Evolutionary conservation across 2,329 filamentous ascomycete genomes (phyloP), one percentile per base, ranked within the genome.

Genomic region (Penicillium sp.): DNA sequence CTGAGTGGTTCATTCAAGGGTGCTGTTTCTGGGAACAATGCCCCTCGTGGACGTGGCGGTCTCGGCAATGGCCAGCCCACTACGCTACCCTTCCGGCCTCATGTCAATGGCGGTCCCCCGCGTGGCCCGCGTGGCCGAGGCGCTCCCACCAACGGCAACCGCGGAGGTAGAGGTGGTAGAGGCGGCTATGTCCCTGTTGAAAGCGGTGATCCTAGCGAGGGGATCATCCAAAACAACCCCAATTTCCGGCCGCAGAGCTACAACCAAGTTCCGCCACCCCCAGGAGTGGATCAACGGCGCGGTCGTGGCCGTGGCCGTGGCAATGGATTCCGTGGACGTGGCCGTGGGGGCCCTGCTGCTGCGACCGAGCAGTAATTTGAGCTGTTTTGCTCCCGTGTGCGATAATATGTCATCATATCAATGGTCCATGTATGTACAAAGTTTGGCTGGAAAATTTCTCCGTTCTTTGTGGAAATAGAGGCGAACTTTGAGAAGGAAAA

Each of bases 1-100:
- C 75, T 88, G 29, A 77, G 76, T 55, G 83, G 84, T 19, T 84
- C 83, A 19, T 88, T 82, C 75, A 78, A 83, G 43, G 83, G 83
- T 56, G 85, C 83, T 43, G 76, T 85, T 19, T 68, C 77, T 35
- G 83, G 84, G 13, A 68, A 75, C 46, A 76, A 75, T 56, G 73
- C 72, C 23, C 67, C 70, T 3, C 72, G 70, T 48, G 76, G 75
- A 25, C 70, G 72, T 50, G 70, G 72, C 19, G 66, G 64, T 43
- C 33, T 62, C 8, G 69, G 67, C 52, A 67, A 66, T 16, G 67
- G 66, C 4, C 56, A 62, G 35, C 61, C 63, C 27, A 68, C 64
- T 37, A 67, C 56, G 26, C 57, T 75, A 23, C 71, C 72, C 6
- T 69, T 73, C 61, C 72, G 71, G 5, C 69, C 71, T 8, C 66